These are phyloP conservation scores for Papiliotrema nemorosa DNA, from an alignment of 1,284 basidiomycete genomes.

Conservation along the genomic window DNA sequence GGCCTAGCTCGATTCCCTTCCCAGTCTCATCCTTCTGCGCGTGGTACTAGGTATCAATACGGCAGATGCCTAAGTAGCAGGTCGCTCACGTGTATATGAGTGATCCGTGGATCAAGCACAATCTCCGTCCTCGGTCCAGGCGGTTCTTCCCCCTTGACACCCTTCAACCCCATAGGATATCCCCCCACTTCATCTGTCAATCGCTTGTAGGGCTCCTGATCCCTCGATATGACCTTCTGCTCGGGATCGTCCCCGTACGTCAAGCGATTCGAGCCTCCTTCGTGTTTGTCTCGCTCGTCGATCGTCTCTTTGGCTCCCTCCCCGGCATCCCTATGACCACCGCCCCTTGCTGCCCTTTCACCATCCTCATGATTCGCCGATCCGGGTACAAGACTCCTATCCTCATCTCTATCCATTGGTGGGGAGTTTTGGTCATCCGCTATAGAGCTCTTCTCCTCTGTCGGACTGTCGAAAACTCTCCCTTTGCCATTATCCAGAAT, in stretches of 20 bases:
- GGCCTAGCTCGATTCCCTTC: constrained; percentile 18
- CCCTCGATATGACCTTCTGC: constrained; percentile 10
- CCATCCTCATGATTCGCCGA: background rate
- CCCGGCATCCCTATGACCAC: background rate
- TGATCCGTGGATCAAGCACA: constrained; percentile 36
- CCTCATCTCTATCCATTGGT: constrained; percentile 1
- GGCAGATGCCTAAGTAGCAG: too few relatives aligned
- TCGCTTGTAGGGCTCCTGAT: constrained; percentile 10
- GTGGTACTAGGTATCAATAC: constrained; percentile 20
- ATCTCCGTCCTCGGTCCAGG: constrained; percentile 44
- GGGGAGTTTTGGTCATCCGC: background rate
- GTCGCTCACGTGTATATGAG: constrained; percentile 37
- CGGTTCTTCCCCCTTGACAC: constrained; percentile 35
- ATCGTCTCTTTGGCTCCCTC: background rate
- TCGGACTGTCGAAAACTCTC: constrained; percentile 1
- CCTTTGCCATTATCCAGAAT: constrained; percentile 2
- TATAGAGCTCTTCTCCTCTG: constrained; percentile 4
- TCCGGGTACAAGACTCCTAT: background rate
- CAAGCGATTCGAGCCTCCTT: background rate
- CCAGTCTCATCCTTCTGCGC: constrained; percentile 16
- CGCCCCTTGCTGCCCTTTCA: background rate
- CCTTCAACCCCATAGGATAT: constrained; percentile 24
- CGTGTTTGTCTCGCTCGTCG: background rate
- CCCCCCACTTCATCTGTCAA: constrained; percentile 34
- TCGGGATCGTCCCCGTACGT: constrained; percentile 15